Evolutionary conservation across 2,329 filamentous ascomycete species (phyloP).

Genomic region (Xylariales sp.): DNA sequence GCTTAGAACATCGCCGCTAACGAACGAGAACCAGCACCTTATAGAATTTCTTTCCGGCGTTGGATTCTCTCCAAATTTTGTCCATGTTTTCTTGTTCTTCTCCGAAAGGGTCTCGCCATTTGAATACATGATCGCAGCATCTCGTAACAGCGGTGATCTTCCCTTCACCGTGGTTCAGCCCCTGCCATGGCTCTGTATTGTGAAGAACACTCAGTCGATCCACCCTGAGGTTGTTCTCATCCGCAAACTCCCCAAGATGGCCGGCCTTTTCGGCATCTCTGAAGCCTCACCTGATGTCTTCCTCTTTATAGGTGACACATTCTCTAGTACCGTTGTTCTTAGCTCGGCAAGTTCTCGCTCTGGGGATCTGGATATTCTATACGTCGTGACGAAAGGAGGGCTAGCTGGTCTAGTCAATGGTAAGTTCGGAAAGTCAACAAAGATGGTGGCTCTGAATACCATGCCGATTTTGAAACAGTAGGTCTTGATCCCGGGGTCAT

Average conservation of each 20-base stretch:
- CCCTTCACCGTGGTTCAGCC: not conserved
- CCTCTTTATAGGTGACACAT: not conserved
- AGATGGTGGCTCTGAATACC: not conserved
- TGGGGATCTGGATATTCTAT: not conserved
- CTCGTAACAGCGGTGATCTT: not conserved
- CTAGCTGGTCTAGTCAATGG: not conserved
- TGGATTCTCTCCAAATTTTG: too few species aligned
- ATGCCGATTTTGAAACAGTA: too few species aligned
- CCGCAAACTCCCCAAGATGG: not conserved
- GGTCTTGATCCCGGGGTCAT: too few species aligned
- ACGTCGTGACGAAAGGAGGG: not conserved
- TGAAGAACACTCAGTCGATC: not conserved
- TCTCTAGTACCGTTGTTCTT: not conserved
- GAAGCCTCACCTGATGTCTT: not conserved
- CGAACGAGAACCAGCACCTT: too few species aligned
- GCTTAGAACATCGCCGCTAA: too few species aligned
- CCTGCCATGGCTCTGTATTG: not conserved
- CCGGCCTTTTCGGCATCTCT: not conserved
- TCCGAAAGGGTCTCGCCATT: too few species aligned
- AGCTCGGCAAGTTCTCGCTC: not conserved
- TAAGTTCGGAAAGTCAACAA: not conserved
- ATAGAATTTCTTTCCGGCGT: too few species aligned
- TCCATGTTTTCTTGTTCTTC: too few species aligned
- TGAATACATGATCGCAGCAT: too few species aligned
- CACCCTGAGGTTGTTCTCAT: not conserved